Evolutionary conservation across 2,329 filamentous ascomycete species (phyloP).

Genomic region (Bipolaris oryzae): DNA sequence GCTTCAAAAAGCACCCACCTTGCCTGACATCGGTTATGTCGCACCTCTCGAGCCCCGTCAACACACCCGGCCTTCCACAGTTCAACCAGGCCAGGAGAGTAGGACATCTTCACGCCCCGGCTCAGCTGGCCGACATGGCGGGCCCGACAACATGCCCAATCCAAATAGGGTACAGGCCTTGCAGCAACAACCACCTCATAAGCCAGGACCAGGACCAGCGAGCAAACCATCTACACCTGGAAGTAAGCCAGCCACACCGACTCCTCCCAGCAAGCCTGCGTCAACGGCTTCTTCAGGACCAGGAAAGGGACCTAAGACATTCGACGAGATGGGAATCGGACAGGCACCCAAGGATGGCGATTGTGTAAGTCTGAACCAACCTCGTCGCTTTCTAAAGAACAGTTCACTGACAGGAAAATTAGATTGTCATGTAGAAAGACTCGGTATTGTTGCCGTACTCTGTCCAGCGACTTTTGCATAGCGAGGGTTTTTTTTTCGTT

Average conservation of each 20-base stretch:
- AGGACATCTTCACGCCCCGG: conserved; percentile 36
- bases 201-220: conserved; percentile 24
- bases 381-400: not conserved
- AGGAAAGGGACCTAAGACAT: conserved; percentile 86
- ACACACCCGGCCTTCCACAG: conserved; percentile 44
- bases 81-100: conserved; percentile 43
- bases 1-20: conserved; percentile 40
- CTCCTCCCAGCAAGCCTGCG: conserved; percentile 37
- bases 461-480: conserved; percentile 23
- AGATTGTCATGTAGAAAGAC: conserved; percentile 39
- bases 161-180: conserved; percentile 31
- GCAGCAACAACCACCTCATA: conserved; percentile 29
- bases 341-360: conserved; percentile 82
- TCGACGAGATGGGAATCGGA: conserved; percentile 97
- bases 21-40: conserved; percentile 48
- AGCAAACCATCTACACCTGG: conserved; percentile 27
- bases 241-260: conserved; percentile 29
- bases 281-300: conserved; percentile 46
- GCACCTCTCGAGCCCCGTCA: conserved; percentile 46
- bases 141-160: conserved; percentile 34
- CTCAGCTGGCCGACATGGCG: conserved; percentile 38
- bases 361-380: conserved; percentile 67
- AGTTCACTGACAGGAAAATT: conserved; percentile 13
- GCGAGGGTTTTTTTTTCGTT: conserved; percentile 19
- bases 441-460: not conserved